Base-by-base conservation (phyloP, 2,329 filamentous ascomycete species). In the Colletotrichum caudatum region DNA sequence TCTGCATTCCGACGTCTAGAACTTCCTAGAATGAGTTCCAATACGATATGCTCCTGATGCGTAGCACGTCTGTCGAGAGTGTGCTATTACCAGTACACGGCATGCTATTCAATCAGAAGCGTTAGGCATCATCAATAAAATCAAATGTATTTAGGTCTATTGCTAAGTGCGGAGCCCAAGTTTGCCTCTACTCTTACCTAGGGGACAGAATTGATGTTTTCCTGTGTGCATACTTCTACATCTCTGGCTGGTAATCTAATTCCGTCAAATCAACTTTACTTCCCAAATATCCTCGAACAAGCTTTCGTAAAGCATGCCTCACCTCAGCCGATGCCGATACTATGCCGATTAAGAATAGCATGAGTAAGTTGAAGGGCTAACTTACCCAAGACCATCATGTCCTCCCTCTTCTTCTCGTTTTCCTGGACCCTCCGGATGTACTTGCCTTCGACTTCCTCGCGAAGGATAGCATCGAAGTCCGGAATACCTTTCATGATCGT, bases 351-450 rank as follows among this genome's bases (percentile, higher is more conserved):
- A 62, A 29, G 51, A 62, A 3, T 18, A 62, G 59, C 12, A 35
- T 23, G 6, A 26, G 59, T 50, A 51, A 5, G 12, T 62, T 62
- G 3, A 44, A 23, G 44, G 29, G 59, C 59, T 50, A 11, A 41
- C 59, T 62, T 62, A 11, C 59, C 44, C 9, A 62, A 62, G 29
- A 71, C 63, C 7, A 71, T 48, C 23, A 71, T 67, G 18, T 35
- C 58, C 39, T 58, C 63, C 39, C 63, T 26, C 18, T 56, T n/a
- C 41, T 48, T 54, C 50, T 53, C 51, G 20, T 67, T 64, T 54
- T 71, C 58, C 58, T 71, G n/a, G 37, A 71, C 64, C n/a, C 57
- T 60, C 46, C 29, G 39, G 14, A 71, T 71, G 18, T 66, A 50
- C 39, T 71, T 67, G 2, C 68, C 68, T 53, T 58, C 4, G 20